A percentile compares a stretch with the other conserved stretches of the same genome.
These are phyloP conservation scores for Trichoderma sp. DNA, from an alignment of 2,329 filamentous ascomycete species.

Conservation along the genomic window DNA sequence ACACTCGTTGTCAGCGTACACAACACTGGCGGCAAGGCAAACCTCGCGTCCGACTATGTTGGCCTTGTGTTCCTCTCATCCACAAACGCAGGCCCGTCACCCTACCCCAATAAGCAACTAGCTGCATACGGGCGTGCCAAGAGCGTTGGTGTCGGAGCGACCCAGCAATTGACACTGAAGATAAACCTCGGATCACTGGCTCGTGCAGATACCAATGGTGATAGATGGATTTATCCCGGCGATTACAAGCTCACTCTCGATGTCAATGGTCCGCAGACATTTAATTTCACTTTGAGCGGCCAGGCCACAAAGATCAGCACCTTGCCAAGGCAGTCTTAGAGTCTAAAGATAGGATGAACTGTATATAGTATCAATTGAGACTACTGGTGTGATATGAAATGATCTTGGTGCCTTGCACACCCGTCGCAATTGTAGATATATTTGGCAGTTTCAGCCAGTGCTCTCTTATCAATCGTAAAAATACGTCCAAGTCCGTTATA, in stretches of 20 bases:
- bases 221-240: slow-evolving; percentile 27
- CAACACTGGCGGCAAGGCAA: slow-evolving; percentile 15
- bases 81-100: slow-evolving; percentile 26
- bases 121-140: slow-evolving; percentile 27
- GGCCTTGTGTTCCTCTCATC: slow-evolving; percentile 26
- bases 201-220: slow-evolving; percentile 25
- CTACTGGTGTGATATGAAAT: background rate
- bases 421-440: background rate
- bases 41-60: slow-evolving; percentile 28
- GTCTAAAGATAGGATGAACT: background rate
- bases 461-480: background rate
- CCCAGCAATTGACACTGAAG: slow-evolving; percentile 20
- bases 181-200: slow-evolving; percentile 25
- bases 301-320: slow-evolving; percentile 24
- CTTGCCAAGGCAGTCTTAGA: background rate
- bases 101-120: slow-evolving; percentile 26
- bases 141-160: slow-evolving; percentile 20
- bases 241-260: slow-evolving; percentile 26
- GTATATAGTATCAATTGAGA: background rate
- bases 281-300: slow-evolving; percentile 24
- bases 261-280: slow-evolving; percentile 7
- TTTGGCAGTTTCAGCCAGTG: background rate
- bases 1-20: slow-evolving; percentile 16
- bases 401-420: background rate
- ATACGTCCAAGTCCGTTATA: background rate